Conservation (phyloP, 768 basidiomycete species). For the Phlebiopsis gigantea region DNA sequence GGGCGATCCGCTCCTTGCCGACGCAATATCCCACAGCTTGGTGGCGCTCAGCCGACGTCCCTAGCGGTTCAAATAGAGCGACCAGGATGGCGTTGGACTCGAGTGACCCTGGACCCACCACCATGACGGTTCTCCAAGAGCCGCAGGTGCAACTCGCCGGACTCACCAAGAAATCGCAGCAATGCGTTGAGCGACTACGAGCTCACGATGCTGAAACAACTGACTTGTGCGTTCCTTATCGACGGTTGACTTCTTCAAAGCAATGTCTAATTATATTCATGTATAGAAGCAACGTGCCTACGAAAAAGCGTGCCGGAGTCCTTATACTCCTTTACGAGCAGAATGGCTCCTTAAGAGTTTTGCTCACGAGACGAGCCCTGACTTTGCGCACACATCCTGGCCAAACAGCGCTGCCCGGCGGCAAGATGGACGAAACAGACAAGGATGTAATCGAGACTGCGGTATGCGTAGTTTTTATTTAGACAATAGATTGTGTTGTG, state of each 20-base stretch:
- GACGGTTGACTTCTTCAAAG: conserved; percentile 19
- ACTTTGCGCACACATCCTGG: conserved; percentile 69
- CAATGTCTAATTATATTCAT: not conserved
- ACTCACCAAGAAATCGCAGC: conserved; percentile 16
- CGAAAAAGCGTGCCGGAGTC: conserved; percentile 62
- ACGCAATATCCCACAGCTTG: not conserved
- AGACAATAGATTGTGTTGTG: not conserved
- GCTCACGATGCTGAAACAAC: conserved; percentile 27
- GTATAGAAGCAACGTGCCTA: conserved; percentile 29
- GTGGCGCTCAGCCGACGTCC: not conserved
- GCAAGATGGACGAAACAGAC: conserved; percentile 69
- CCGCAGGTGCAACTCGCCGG: conserved; percentile 1
- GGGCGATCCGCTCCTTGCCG: not conserved
- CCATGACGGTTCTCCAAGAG: conserved; percentile 1
- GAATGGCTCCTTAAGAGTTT: conserved; percentile 61
- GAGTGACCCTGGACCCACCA: not conserved
- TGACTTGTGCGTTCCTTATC: conserved; percentile 42
- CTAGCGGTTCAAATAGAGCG: not conserved
- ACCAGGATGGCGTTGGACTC: not conserved
- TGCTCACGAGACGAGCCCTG: conserved; percentile 85
- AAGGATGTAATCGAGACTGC: conserved; percentile 62
- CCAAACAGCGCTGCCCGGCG: conserved; percentile 81
- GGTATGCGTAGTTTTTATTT: conserved; percentile 39
- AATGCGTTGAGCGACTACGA: conserved; percentile 37
- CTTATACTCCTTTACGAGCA: conserved; percentile 75